Evolutionary conservation across 495 filamentous ascomycete genomes (phyloP), one percentile per base, ranked within the genome.

Genomic region (Neohortaea acidophila): DNA sequence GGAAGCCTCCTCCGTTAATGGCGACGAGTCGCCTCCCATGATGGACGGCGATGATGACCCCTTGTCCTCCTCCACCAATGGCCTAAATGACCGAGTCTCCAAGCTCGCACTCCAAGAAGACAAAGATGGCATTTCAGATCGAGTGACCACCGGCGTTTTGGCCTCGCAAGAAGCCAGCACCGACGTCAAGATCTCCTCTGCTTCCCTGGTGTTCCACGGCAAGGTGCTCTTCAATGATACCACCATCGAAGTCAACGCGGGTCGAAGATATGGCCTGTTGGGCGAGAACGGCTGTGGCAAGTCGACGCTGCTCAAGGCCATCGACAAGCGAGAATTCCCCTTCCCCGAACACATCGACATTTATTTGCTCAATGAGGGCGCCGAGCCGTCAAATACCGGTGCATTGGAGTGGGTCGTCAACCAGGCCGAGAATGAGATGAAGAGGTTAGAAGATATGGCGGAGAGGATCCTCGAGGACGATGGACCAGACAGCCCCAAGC

Each of bases 271-370:
- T 58, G 89, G 89, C 56, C 65, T 99, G 36, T 64, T 99, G 39
- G 89, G 89, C 53, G 89, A 99, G 70, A 99, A 99, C 75, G 89
- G 89, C 36, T 99, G 89, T 54, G 89, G 89, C 54, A 99, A 99
- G 67, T 94, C 85, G 46, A 99, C 89, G 9, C 62, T 96, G 0
- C 71, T 99, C 51, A 96, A 94, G 70, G 76, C 89, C 41, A 92
- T 99, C 60, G 79, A 77, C 52, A 74, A 73, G 51, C 81, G 91
- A 56, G 89, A 99, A 62, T 99, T 74, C 56, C 89, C 89, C 21
- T 79, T 99, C 51, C 89, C 89, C 33, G 85, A 94, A 3, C 87
- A 94, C 60, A 69, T 96, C 60, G 89, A 99, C 66, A 91, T 99
- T 59, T 99, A 99, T 64, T 75, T 99, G 17, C 67, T 99, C 46